These are phyloP conservation scores for Auricularia sp. DNA, from an alignment of 768 basidiomycete genomes.

Conservation along the genomic window DNA sequence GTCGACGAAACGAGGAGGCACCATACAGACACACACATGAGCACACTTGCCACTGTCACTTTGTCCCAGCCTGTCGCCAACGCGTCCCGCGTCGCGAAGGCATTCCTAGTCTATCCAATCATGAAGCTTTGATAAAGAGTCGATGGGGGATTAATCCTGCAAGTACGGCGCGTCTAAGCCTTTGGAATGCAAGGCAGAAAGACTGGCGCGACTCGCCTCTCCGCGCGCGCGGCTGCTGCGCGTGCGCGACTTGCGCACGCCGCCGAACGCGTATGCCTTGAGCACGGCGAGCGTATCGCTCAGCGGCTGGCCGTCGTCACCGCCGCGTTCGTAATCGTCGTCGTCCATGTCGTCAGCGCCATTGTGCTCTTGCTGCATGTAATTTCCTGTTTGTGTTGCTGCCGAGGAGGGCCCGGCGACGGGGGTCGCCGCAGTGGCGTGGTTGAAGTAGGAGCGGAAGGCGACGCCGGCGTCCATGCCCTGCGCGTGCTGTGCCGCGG, in stretches of 20 bases:
- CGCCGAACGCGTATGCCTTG: constrained; percentile 85
- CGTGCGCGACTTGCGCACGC: constrained; percentile 67
- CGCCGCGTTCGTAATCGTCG: not conserved
- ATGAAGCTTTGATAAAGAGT: too few species aligned
- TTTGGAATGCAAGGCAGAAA: too few species aligned
- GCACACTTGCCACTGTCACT: too few species aligned
- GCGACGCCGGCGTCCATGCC: not conserved
- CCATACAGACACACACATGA: too few species aligned
- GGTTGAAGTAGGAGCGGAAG: constrained; percentile 1
- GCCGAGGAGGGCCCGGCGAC: not conserved
- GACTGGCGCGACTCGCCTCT: too few species aligned
- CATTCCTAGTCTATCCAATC: too few species aligned
- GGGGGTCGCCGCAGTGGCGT: not conserved
- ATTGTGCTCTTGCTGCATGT: not conserved
- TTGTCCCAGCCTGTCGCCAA: too few species aligned
- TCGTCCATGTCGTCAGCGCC: not conserved
- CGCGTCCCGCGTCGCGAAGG: too few species aligned
- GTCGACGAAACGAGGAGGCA: too few species aligned
- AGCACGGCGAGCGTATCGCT: constrained; percentile 82
- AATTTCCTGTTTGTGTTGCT: constrained; percentile 4
- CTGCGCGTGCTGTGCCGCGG: not conserved
- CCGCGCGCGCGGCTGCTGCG: constrained; percentile 19
- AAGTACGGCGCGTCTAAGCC: too few species aligned
- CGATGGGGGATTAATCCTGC: too few species aligned
- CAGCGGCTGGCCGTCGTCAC: constrained; percentile 30